phyloP scores from a whole-genome alignment of 345 rosid genomes.

The Acer negundo region DNA sequence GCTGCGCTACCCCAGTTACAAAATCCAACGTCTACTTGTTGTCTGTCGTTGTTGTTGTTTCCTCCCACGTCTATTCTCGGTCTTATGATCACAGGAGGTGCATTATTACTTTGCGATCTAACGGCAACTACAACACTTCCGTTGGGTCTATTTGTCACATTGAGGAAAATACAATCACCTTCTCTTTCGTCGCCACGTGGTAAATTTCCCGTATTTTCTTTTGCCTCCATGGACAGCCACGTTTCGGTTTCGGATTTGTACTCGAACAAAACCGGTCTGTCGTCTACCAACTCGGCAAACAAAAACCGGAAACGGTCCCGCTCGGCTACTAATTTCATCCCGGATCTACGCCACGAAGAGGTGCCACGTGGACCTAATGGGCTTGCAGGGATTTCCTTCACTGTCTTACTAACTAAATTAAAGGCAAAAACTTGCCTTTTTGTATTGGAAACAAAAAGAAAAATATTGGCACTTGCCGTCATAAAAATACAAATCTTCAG shows the following conservation, averaged over 20 bases:
- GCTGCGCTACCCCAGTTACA: constrained; percentile 22
- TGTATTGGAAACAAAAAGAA: constrained; percentile 65
- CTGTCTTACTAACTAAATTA: constrained; percentile 43
- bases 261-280: constrained; percentile 49
- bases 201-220: background rate
- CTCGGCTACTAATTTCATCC: constrained; percentile 58
- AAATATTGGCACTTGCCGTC: constrained; percentile 54
- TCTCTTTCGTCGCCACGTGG: background rate
- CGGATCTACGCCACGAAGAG: constrained; percentile 75
- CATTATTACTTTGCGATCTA: constrained; percentile 4
- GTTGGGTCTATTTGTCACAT: constrained; percentile 43
- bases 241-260: constrained; percentile 46
- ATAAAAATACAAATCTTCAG: constrained; percentile 63
- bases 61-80: constrained; percentile 32
- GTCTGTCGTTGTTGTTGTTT: background rate
- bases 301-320: constrained; percentile 57
- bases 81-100: constrained; percentile 38
- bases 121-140: constrained; percentile 50
- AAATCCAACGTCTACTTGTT: constrained; percentile 21
- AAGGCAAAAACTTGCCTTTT: constrained; percentile 56
- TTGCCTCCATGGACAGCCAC: constrained; percentile 53
- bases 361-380: constrained; percentile 86
- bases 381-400: constrained; percentile 54
- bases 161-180: constrained; percentile 39
- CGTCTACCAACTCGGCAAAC: constrained; percentile 62